Base-by-base conservation (phyloP, 192 early-diverging fungal genomes). In the Coemansia sp. region DNA sequence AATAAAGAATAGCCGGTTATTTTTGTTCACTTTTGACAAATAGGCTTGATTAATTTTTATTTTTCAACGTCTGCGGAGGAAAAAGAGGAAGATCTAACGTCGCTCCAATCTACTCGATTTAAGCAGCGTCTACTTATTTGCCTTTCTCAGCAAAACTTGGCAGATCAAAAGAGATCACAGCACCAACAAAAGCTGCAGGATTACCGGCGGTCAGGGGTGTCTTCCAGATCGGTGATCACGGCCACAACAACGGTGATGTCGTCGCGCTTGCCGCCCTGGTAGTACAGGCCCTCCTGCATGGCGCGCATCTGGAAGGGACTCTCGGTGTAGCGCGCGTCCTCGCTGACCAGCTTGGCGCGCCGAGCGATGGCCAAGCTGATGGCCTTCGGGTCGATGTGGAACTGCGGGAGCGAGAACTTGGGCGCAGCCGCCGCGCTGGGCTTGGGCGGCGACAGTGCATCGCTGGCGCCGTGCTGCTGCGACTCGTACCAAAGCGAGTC, bases 221-320 rank as follows among this genome's bases (percentile, higher is more conserved):
- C 90, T 66, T 91, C 90, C 43, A 86, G 78, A 62, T 91, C 90
- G 68, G 88, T 86, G 18, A 98, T 88, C 9, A 96, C 87, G 5
- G 92, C 95, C 3, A 93, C 90, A 26, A 97, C 62, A 3, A 97
- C 93, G 18, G 92, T 94, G 62, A 97, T 94, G 79, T 99, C 97
- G 79, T 99, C 97, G 66, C 86, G 80, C 69, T 99, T 99, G 47
- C 97, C 97, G 45, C 97, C 97, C 78, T 94, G 89, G 77, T 91
- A 94, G 74, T 93, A 93, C 36, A 94, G 82, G 13, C 95, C 97
- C 80, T 99, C 97, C 68, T 95, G 88, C 72, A 95, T 91, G 3
- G 97, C 97, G 18, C 94, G 88, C 62, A 85, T 88, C 81, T 97
- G 93, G 85, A 99, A 99, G 6, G 97, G 97, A 65, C 89, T 91